Base-by-base conservation (phyloP, 371 early-diverging fungal species). In the Apophysomyces elegans region DNA sequence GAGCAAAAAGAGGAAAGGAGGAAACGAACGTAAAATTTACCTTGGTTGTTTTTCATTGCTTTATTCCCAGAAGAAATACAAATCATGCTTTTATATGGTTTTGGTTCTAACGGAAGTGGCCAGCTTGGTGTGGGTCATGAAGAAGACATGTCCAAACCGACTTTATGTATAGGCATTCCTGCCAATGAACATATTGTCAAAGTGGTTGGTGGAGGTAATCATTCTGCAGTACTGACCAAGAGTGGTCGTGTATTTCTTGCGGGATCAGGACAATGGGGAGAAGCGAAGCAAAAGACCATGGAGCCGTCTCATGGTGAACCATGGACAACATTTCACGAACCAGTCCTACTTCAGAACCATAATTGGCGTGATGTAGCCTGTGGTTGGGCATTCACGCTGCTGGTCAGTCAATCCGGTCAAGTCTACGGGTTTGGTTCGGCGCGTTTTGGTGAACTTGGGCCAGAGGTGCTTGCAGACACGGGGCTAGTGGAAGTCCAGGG, bases 71-170 rank as follows among this genome's bases (percentile, higher is more conserved):
- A 26, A 26, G 2, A 26, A 26, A 26, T 26, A 26, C 2, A 26
- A 3, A 26, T 3, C 5, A 50, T 50, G 54, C 56, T 64, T 44
- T 37, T 85, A 18, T 84, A 73, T 68, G 85, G 77, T n/a, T 86
- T 86, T 63, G 89, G 89, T 9, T 87, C 89, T 7, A 89, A 89
- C 68, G 86, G 88, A 14, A 79, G 76, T 58, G 89, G 89, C 0
- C 89, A 89, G 64, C 79, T 89, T 43, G 87, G 88, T 6, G 63
- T 86, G 41, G 87, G 85, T 26, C 81, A 85, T 59, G 54, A 44
- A 8, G 68, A 76, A 16, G 89, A 89, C 54, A 59, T 71, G 7
- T 59, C 56, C 18, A 59, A 26, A 14, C 75, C 78, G 2, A 63
- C 64, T 16, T 57, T 18, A 9, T 78, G 81, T 46, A 43, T 70